phyloP scores from a whole-genome alignment of 805 yeast genomes.

The Candida caryicola region DNA sequence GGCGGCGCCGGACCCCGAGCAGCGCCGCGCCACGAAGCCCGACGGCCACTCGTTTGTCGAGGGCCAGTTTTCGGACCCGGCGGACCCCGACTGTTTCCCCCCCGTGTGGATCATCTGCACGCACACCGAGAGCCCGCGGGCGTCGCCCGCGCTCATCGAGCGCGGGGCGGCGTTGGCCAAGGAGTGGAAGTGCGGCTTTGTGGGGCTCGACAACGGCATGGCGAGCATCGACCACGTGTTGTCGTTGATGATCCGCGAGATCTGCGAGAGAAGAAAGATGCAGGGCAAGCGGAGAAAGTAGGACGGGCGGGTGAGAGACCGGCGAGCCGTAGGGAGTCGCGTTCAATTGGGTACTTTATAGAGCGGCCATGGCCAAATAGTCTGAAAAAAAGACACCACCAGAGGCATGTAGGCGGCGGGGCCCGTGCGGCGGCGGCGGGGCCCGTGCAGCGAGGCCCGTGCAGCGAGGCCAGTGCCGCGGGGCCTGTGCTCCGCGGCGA shows the following conservation, averaged over 20 bases:
- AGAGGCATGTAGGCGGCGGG: too few relatives aligned
- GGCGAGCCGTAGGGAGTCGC: not conserved
- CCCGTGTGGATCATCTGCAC: constrained; percentile 70
- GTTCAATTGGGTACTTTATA: not conserved
- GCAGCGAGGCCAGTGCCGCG: too few relatives aligned
- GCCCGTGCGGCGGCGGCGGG: too few relatives aligned
- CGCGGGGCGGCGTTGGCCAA: constrained; percentile 57
- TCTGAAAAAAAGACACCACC: too few relatives aligned
- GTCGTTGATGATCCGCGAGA: constrained; percentile 57
- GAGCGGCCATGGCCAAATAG: not conserved
- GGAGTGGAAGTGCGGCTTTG: constrained; percentile 64
- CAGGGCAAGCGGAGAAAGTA: constrained; percentile 10
- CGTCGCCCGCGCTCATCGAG: constrained; percentile 58
- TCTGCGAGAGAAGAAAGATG: constrained; percentile 45
- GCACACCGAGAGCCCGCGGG: constrained; percentile 52
- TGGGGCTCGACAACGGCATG: constrained; percentile 56
- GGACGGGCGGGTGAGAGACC: not conserved
- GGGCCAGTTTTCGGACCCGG: constrained; percentile 31
- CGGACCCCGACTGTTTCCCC: constrained; percentile 46
- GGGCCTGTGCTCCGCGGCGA: too few relatives aligned
- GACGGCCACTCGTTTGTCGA: constrained; percentile 29
- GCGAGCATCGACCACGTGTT: constrained; percentile 55
- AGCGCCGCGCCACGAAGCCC: constrained; percentile 12
- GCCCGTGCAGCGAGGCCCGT: too few relatives aligned
- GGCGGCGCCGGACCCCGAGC: constrained; percentile 21